Base-by-base conservation (phyloP, 1,284 basidiomycete genomes). In the Schizophyllum commune region DNA sequence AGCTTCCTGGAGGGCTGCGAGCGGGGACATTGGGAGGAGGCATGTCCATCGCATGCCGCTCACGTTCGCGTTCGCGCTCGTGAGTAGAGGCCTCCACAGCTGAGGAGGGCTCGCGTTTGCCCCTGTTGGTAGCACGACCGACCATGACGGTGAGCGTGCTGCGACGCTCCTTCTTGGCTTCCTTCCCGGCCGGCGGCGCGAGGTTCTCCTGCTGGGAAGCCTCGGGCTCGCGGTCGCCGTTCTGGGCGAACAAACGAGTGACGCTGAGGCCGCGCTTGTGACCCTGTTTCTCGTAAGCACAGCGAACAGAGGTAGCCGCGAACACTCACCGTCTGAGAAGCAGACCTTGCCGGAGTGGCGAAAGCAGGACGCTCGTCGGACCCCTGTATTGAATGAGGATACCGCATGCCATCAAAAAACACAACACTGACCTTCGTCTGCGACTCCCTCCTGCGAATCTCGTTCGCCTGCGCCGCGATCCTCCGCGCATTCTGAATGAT, bases 71-170 rank as follows among this genome's bases (percentile, higher is more conserved):
- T 22, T 57, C n/a, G 63, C 63, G 52, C 79, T 77, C 1, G 72
- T 72, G 56, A 73, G 69, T 60, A 70, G 71, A 61, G 75, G 75
- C n/a, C 71, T 72, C 69, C 78, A 27, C 53, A 3, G 53, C 27
- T 20, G 53, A 55, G 3, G 53, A 3, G 3, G 53, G 79, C 55
- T 69, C 62, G 19, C 64, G 67, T 58, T 81, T 78, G 27, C 76
- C 77, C 71, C 84, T 82, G 64, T 27, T 27, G 27, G 87, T 83
- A 3, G 77, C 79, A 58, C 83, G 79, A 66, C 91, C 89, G 4
- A 91, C 88, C 82, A 93, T 90, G 56, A 92, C 83, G 0, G 88
- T 92, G 60, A 94, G 77, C 1, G 92, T 93, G 72, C 91, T 92
- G 64, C 90, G 76, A 68, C 88, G 79, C 70, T 75, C 78, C 77